phyloP scores from a whole-genome alignment of 148 eudicot genomes.

The Fallopia convolvulus region DNA sequence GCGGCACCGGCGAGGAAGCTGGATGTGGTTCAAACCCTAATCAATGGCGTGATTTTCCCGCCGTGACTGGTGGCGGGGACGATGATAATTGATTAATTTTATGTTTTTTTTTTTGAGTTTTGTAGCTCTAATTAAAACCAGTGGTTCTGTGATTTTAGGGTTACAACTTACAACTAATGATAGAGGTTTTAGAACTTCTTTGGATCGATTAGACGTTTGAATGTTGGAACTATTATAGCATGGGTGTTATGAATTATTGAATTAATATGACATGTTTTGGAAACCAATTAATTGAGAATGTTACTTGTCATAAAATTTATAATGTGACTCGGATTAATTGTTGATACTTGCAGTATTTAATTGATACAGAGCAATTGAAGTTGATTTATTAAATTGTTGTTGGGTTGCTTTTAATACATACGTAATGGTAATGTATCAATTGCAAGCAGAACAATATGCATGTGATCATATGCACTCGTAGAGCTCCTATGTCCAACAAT shows the following conservation, averaged over 20 bases:
- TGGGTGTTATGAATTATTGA: neutral
- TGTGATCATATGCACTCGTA: no score
- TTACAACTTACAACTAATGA: neutral
- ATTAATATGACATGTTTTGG: no score
- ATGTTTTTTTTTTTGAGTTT: neutral
- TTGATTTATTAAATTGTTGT: no score
- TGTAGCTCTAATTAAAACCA: neutral
- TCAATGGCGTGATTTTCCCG: neutral
- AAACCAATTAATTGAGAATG: neutral
- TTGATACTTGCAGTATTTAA: no score
- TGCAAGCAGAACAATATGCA: no score
- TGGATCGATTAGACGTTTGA: neutral
- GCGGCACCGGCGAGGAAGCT: neutral
- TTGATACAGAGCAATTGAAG: no score
- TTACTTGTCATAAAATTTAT: neutral
- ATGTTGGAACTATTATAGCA: neutral
- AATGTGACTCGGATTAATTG: no score
- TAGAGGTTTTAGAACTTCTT: neutral
- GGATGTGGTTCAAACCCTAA: neutral
- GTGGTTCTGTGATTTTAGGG: neutral
- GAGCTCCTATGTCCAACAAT: no score
- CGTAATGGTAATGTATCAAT: no score
- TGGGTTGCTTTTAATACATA: no score
- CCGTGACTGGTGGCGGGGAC: neutral
- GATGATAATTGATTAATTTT: neutral